These are phyloP conservation scores for Lactifluus echinatus DNA, from an alignment of 768 basidiomycete genomes.

Conservation along the genomic window DNA sequence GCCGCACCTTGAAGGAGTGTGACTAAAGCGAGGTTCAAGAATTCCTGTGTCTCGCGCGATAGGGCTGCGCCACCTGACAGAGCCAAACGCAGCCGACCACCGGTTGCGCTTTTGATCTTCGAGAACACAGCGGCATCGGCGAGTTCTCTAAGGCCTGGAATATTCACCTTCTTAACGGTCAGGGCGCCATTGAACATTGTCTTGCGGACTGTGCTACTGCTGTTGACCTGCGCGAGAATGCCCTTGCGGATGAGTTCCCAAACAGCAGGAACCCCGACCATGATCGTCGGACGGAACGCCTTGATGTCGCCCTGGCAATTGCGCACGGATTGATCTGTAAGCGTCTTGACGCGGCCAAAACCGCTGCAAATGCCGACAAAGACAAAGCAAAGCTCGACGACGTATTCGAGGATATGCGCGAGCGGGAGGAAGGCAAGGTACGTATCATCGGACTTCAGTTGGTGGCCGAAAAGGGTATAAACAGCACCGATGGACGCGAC, in stretches of 20 bases:
- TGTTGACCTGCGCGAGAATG: constrained; percentile 72
- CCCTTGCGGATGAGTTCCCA: constrained; percentile 98
- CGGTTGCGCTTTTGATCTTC: constrained; percentile 73
- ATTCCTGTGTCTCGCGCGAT: constrained; percentile 83
- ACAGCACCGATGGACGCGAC: constrained; percentile 83
- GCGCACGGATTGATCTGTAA: constrained; percentile 89
- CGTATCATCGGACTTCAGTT: constrained; percentile 47
- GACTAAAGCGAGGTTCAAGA: constrained; percentile 72
- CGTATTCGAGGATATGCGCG: constrained; percentile 92
- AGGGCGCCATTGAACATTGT: constrained; percentile 74
- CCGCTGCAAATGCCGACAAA: constrained; percentile 76
- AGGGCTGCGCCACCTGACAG: constrained; percentile 84
- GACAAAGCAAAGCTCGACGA: constrained; percentile 75
- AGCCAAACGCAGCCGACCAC: constrained; percentile 75
- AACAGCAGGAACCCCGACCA: constrained; percentile 92
- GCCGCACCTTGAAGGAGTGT: constrained; percentile 74
- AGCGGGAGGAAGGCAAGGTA: constrained; percentile 91
- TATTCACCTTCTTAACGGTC: constrained; percentile 57
- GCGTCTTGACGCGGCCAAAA: constrained; percentile 90
- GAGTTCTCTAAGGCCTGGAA: constrained; percentile 56
- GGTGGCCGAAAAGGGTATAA: constrained; percentile 57
- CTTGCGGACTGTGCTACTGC: constrained; percentile 58
- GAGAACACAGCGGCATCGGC: constrained; percentile 73
- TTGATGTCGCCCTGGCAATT: constrained; percentile 83
- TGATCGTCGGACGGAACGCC: constrained; percentile 76